phyloP scores from a whole-genome alignment of 129 eudicot species.

The Apium graveolens region DNA sequence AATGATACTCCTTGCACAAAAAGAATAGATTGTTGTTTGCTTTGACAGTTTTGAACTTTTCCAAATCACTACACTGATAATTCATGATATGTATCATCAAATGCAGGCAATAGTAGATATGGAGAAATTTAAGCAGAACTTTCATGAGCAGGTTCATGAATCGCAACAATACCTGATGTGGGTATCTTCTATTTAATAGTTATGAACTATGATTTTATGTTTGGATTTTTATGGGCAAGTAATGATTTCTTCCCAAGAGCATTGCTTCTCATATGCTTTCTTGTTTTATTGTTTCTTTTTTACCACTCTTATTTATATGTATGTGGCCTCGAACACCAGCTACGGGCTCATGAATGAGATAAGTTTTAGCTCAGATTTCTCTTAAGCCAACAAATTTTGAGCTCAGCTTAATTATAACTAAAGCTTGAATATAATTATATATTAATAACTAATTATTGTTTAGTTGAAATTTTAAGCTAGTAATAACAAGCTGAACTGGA shows the following conservation, averaged over 20 bases:
- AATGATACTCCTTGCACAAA: constrained; percentile 10
- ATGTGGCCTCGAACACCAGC: background rate
- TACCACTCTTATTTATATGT: background rate
- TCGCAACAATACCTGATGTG: constrained; percentile 63
- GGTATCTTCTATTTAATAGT: constrained; percentile 22
- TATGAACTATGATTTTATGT: background rate
- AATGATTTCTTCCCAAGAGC: background rate
- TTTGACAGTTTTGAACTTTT: background rate
- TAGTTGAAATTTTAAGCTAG: background rate
- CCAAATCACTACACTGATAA: background rate
- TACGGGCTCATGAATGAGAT: background rate
- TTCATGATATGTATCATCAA: background rate
- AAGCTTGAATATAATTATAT: background rate
- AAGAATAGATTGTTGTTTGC: background rate
- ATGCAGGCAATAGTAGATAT: constrained; percentile 86
- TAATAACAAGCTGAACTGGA: background rate
- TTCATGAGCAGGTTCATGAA: constrained; percentile 50
- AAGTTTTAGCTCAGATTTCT: background rate
- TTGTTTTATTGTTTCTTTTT: background rate
- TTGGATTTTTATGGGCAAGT: background rate
- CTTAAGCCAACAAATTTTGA: background rate
- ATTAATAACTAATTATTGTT: no score
- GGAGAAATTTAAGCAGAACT: constrained; percentile 84
- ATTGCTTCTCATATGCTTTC: background rate
- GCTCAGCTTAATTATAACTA: background rate